Conservation (phyloP, 2,329 filamentous ascomycete genomes). For the Fusarium multiceps region DNA sequence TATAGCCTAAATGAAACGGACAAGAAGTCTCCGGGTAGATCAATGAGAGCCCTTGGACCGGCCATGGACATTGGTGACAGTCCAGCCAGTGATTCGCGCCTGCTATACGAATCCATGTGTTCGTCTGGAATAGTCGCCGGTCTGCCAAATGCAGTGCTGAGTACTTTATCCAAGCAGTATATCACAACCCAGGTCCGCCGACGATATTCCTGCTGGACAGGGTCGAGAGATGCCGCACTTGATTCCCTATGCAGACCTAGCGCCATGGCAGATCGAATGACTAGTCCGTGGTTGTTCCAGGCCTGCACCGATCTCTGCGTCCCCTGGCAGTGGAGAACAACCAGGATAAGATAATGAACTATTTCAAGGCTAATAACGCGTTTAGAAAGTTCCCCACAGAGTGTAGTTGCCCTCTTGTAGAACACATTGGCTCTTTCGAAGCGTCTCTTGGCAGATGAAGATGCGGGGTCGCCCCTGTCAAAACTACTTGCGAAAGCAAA, state of each 20-base stretch:
- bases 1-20: not conserved
- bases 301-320: not conserved
- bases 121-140: not conserved
- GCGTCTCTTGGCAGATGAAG: not conserved
- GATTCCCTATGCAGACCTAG: not conserved
- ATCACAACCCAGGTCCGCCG: not conserved
- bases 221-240: not conserved
- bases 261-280: not conserved
- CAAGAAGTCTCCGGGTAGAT: not conserved
- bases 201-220: not conserved
- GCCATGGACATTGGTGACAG: not conserved
- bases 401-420: not conserved
- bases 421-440: not conserved
- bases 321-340: not conserved
- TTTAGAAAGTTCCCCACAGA: not conserved
- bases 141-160: not conserved
- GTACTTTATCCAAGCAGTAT: not conserved
- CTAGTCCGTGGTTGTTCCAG: not conserved
- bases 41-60: not conserved
- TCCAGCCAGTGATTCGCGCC: not conserved
- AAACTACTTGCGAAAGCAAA: not conserved
- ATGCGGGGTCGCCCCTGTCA: not conserved
- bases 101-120: not conserved
- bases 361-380: not conserved
- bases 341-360: not conserved